These are phyloP conservation scores for Suillus fuscotomentosus DNA, from an alignment of 768 basidiomycete species.

Conservation along the genomic window DNA sequence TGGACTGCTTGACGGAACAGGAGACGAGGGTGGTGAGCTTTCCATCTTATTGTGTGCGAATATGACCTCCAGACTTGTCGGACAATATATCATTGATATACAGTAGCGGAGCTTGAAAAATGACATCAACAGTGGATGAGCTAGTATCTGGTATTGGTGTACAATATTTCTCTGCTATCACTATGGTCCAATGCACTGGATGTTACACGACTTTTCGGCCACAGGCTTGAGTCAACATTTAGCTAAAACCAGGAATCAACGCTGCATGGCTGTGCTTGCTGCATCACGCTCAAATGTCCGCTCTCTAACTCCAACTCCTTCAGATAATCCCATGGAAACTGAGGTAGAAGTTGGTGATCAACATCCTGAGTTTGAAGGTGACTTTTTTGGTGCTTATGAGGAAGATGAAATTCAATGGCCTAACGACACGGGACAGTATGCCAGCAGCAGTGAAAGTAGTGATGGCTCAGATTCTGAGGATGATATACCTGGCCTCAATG, in stretches of 20 bases:
- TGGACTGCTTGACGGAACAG: background rate
- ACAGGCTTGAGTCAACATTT: background rate
- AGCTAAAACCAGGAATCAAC: background rate
- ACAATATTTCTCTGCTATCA: too few relatives aligned
- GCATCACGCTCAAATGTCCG: background rate
- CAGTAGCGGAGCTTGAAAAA: background rate
- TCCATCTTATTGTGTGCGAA: background rate
- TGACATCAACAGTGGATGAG: background rate
- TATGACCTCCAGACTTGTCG: background rate
- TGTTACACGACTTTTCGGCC: background rate
- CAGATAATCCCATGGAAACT: background rate
- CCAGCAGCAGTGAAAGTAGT: background rate
- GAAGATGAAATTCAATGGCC: background rate
- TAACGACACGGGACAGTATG: background rate
- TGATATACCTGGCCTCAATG: background rate
- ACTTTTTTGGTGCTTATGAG: background rate
- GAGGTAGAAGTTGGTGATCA: too few relatives aligned
- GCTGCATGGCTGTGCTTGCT: background rate
- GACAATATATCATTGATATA: background rate
- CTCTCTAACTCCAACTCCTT: background rate
- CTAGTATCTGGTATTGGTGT: too few relatives aligned
- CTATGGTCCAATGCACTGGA: background rate
- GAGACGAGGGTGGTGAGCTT: background rate
- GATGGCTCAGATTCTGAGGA: background rate
- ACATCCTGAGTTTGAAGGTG: background rate